These are phyloP conservation scores for Hydnum rufescens DNA, from an alignment of 768 basidiomycete species.

Conservation along the genomic window DNA sequence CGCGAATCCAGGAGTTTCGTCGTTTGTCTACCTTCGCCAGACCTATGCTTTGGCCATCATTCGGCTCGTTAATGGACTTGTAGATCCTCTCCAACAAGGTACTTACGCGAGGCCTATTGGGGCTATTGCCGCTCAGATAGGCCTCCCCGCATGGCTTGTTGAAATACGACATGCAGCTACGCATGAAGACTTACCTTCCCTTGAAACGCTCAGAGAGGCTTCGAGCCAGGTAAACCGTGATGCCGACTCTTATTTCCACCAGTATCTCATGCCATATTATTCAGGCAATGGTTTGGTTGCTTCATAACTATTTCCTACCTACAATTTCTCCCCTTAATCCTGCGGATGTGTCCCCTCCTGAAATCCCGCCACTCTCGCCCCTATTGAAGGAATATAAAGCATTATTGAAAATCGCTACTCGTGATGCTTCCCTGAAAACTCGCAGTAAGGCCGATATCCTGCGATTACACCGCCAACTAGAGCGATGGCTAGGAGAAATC, in stretches of 20 bases:
- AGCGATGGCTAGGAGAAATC: constrained; percentile 63
- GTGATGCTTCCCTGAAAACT: constrained; percentile 41
- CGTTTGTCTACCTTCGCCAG: constrained; percentile 40
- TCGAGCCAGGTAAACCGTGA: constrained; percentile 36
- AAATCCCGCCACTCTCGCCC: constrained; percentile 39
- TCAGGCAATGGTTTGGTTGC: constrained; percentile 67
- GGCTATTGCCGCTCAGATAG: constrained; percentile 68
- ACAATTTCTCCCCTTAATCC: constrained; percentile 20
- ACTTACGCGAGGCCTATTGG: constrained; percentile 81
- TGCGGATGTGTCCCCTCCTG: constrained; percentile 18
- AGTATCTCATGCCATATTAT: constrained; percentile 3
- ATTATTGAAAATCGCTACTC: constrained; percentile 37
- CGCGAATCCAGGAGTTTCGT: constrained; percentile 15
- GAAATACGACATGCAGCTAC: constrained; percentile 89
- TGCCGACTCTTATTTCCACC: constrained; percentile 12
- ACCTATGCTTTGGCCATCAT: constrained; percentile 66
- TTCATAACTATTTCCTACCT: constrained; percentile 69
- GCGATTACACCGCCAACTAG: constrained; percentile 36
- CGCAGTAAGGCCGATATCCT: constrained; percentile 32
- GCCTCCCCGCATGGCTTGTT: constrained; percentile 74
- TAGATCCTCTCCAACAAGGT: constrained; percentile 82
- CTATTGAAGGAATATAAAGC: constrained; percentile 56
- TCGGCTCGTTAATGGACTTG: constrained; percentile 82
- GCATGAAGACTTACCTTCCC: constrained; percentile 80
- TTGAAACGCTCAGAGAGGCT: constrained; percentile 60